Evolutionary conservation across 345 rosid species (phyloP).

Genomic region (Sisymbrium irio): DNA sequence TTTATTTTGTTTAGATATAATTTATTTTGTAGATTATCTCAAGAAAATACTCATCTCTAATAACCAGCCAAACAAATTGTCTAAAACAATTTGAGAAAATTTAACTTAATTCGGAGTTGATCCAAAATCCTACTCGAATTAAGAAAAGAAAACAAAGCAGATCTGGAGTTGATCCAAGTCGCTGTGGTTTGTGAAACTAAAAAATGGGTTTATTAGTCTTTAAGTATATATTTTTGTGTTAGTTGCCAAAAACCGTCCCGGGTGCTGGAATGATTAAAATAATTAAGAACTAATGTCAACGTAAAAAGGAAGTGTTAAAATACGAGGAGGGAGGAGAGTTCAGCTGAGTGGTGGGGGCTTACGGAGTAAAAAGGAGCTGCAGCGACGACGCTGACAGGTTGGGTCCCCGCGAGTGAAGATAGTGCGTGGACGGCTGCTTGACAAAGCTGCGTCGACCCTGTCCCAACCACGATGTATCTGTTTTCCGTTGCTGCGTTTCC

Average conservation of each 20-base stretch:
- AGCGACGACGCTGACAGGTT: conserved; percentile 69
- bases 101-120: background rate
- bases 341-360: conserved; percentile 31
- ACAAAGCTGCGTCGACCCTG: conserved; percentile 80
- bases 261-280: background rate
- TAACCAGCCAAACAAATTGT: too few relatives aligned
- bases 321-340: conserved; percentile 14
- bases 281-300: conserved; percentile 17
- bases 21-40: background rate
- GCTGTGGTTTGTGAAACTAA: background rate
- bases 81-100: background rate
- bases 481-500: conserved; percentile 64
- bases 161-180: too few relatives aligned
- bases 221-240: background rate
- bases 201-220: conserved; percentile 14
- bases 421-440: conserved; percentile 80
- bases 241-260: background rate
- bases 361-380: conserved; percentile 96
- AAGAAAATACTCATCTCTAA: too few relatives aligned
- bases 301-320: background rate
- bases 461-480: conserved; percentile 65
- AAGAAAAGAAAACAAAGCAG: background rate
- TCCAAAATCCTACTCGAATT: background rate
- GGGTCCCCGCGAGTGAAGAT: conserved; percentile 38
- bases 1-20: background rate